phyloP scores from a whole-genome alignment of 176 grass and related monocot species.

The Oryza punctata region DNA sequence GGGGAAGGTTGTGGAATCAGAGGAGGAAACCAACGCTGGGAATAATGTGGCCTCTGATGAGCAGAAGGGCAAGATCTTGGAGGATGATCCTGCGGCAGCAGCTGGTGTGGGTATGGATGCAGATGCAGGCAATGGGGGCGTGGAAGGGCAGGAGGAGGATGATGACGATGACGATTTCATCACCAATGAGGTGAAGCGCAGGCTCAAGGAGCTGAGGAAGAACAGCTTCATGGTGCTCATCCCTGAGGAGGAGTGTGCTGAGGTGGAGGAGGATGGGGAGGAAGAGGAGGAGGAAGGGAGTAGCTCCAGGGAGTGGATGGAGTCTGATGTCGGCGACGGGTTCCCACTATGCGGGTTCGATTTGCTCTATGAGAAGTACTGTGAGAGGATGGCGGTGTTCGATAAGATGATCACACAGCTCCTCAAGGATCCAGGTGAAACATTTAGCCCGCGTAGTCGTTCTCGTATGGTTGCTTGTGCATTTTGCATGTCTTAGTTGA shows the following conservation, averaged over 20 bases:
- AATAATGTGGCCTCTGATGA: slow-evolving; percentile 38
- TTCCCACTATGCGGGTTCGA: slow-evolving; percentile 69
- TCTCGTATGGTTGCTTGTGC: not conserved
- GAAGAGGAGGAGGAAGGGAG: slow-evolving; percentile 58
- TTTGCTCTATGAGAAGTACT: slow-evolving; percentile 77
- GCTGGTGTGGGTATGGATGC: not conserved
- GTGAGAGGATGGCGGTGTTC: slow-evolving; percentile 78
- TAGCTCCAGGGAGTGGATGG: slow-evolving; percentile 65
- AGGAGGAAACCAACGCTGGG: slow-evolving; percentile 1
- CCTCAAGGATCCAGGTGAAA: slow-evolving; percentile 70
- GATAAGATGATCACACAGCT: slow-evolving; percentile 70
- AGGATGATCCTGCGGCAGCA: slow-evolving; percentile 28
- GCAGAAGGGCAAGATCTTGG: slow-evolving; percentile 28
- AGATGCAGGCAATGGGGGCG: slow-evolving; percentile 4
- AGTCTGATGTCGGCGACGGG: slow-evolving; percentile 33
- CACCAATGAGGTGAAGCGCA: slow-evolving; percentile 84
- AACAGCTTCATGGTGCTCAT: slow-evolving; percentile 97
- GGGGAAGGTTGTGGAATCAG: slow-evolving; percentile 23
- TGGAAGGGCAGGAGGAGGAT: slow-evolving; percentile 23
- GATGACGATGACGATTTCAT: slow-evolving; percentile 82
- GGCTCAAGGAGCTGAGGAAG: slow-evolving; percentile 91
- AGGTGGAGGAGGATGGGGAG: slow-evolving; percentile 55
- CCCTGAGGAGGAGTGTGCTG: slow-evolving; percentile 64
- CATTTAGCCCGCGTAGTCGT: not conserved
- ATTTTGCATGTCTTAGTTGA: slow-evolving; percentile 6